A percentile compares a stretch with the other conserved stretches of the same genome.
Conservation (phyloP, 352 stramenopile genomes). For the Phytophthora sp. region DNA sequence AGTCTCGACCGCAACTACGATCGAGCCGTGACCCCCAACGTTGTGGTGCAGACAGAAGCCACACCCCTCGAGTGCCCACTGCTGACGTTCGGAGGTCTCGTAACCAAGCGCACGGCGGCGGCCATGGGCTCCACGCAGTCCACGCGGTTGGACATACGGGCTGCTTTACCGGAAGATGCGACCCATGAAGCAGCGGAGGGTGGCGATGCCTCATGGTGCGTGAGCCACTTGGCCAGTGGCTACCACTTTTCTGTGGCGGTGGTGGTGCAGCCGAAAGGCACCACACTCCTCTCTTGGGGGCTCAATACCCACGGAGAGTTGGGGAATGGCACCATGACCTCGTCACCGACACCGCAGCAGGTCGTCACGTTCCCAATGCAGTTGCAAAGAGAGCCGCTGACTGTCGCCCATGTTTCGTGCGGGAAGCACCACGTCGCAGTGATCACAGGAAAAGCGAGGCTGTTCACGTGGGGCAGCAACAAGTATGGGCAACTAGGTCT, state of each 20-base stretch:
- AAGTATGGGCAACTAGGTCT: conserved; percentile 76
- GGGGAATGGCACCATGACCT: conserved; percentile 52
- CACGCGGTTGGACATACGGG: conserved; percentile 43
- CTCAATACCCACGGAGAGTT: conserved; percentile 66
- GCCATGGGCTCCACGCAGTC: conserved; percentile 31
- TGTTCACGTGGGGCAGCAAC: conserved; percentile 83
- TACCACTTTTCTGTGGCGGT: conserved; percentile 68
- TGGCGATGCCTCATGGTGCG: conserved; percentile 39
- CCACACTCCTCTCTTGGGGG: conserved; percentile 58
- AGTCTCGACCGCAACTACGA: conserved; percentile 75
- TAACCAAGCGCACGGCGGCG: conserved; percentile 54
- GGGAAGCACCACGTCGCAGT: conserved; percentile 77
- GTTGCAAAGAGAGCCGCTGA: conserved; percentile 45
- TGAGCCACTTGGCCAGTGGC: conserved; percentile 64
- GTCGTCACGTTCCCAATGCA: conserved; percentile 45
- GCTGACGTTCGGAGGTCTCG: conserved; percentile 52
- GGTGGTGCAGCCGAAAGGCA: conserved; percentile 44
- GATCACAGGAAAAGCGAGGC: conserved; percentile 57
- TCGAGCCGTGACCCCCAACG: conserved; percentile 49
- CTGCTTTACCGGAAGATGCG: conserved; percentile 22
- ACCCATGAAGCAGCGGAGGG: neutral
- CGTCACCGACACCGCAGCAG: conserved; percentile 43
- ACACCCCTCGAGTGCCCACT: conserved; percentile 42
- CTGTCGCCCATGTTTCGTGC: conserved; percentile 58
- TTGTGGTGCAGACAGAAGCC: conserved; percentile 57